phyloP scores from a whole-genome alignment of 352 stramenopile species.

The Globisporangium takayamanum region DNA sequence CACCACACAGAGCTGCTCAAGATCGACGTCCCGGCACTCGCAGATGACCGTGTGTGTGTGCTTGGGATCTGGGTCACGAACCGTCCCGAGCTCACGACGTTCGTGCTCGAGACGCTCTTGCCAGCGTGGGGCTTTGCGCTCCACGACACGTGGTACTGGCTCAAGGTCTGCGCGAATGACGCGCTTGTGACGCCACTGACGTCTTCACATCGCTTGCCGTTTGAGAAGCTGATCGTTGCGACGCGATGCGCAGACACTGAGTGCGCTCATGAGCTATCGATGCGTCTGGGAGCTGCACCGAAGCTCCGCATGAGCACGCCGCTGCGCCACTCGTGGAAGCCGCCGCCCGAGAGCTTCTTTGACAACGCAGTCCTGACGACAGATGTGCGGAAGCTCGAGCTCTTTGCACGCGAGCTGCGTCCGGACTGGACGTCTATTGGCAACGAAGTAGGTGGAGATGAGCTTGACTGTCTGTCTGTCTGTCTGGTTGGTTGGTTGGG shows the following conservation, averaged over 20 bases:
- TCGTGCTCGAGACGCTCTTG: conserved; percentile 50
- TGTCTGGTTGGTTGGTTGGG: background rate
- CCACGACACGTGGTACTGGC: conserved; percentile 67
- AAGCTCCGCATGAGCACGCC: conserved; percentile 60
- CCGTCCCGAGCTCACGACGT: conserved; percentile 43
- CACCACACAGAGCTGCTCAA: conserved; percentile 49
- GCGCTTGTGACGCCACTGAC: conserved; percentile 54
- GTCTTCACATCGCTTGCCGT: conserved; percentile 54
- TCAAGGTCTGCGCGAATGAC: conserved; percentile 52
- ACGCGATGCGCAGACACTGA: conserved; percentile 22
- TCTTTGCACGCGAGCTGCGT: conserved; percentile 67
- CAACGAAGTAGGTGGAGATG: conserved; percentile 31
- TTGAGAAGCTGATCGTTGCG: conserved; percentile 61
- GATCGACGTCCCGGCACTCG: conserved; percentile 27
- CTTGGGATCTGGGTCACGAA: conserved; percentile 77
- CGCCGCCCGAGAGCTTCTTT: conserved; percentile 57
- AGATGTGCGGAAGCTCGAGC: conserved; percentile 29
- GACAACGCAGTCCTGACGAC: conserved; percentile 4
- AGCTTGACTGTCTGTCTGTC: too few species aligned
- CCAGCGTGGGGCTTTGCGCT: conserved; percentile 53
- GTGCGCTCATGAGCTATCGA: conserved; percentile 11
- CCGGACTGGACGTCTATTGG: conserved; percentile 56
- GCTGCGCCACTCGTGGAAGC: conserved; percentile 74
- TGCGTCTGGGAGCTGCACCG: conserved; percentile 23
- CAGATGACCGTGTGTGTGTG: conserved; percentile 35